Percentiles rank a stretch among this genome's conserved stretches.
Conservation (phyloP, 2,329 filamentous ascomycete genomes). For the Xylaria polymorpha region DNA sequence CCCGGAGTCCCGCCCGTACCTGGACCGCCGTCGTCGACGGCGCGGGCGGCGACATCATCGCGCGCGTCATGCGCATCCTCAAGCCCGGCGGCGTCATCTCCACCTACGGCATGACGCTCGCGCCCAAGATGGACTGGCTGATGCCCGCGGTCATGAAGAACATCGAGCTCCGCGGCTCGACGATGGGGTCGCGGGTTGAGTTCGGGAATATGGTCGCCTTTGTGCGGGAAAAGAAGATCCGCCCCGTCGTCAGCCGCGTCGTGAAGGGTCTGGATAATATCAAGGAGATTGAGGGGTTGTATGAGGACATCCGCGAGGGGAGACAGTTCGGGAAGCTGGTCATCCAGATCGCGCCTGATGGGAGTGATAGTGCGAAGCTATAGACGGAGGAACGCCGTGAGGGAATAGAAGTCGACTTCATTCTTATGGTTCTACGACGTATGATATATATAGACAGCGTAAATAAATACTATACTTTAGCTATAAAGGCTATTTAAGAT, state of each 20-base stretch:
- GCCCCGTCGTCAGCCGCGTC: constrained; percentile 80
- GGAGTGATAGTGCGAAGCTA: constrained; percentile 54
- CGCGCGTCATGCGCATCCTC: constrained; percentile 71
- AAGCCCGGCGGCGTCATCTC: constrained; percentile 87
- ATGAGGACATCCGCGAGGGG: constrained; percentile 87
- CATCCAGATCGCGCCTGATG: constrained; percentile 68
- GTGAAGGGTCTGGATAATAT: constrained; percentile 80
- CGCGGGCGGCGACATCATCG: constrained; percentile 86
- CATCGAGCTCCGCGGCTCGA: constrained; percentile 85
- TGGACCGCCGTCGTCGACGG: constrained; percentile 91
- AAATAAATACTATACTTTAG: background rate
- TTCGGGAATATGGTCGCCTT: constrained; percentile 93
- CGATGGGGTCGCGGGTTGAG: constrained; percentile 91
- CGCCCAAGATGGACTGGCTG: constrained; percentile 85
- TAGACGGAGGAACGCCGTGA: constrained; percentile 42
- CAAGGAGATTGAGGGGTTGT: constrained; percentile 82
- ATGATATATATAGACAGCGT: background rate
- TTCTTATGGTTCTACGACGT: background rate
- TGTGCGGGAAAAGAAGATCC: constrained; percentile 77
- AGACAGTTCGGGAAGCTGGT: constrained; percentile 94
- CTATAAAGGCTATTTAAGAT: background rate
- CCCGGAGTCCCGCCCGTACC: constrained; percentile 71
- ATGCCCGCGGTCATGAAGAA: constrained; percentile 90
- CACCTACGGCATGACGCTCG: constrained; percentile 90
- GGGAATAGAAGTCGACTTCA: background rate